These are phyloP conservation scores for Kodamaea sp. DNA, from an alignment of 1,139 yeast species.

Conservation along the genomic window DNA sequence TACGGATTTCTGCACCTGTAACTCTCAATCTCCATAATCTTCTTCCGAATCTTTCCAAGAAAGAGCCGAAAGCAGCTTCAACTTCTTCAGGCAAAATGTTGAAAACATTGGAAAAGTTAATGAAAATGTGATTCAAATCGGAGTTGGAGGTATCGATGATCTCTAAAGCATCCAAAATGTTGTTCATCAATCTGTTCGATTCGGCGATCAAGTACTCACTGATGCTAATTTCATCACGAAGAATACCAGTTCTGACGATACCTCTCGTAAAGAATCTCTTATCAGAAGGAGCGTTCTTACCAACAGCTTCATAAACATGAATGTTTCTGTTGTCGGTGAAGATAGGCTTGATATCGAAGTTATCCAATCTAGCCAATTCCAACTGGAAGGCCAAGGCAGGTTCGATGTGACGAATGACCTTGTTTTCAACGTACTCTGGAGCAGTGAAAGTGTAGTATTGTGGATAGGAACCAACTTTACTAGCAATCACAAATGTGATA, in stretches of 20 bases:
- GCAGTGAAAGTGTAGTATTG: conserved; percentile 95
- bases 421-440: conserved; percentile 78
- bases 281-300: conserved; percentile 91
- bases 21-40: conserved; percentile 95
- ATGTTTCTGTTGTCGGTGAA: conserved; percentile 96
- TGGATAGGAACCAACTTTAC: conserved; percentile 84
- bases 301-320: conserved; percentile 95
- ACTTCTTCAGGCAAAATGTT: conserved; percentile 93
- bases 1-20: conserved; percentile 96
- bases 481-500: conserved; percentile 86
- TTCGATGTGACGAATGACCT: conserved; percentile 94
- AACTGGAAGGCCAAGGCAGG: conserved; percentile 98
- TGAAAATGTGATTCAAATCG: conserved; percentile 93
- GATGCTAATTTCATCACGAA: conserved; percentile 88
- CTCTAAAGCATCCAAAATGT: conserved; percentile 91
- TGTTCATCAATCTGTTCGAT: conserved; percentile 93
- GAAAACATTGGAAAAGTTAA: conserved; percentile 93
- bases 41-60: conserved; percentile 96
- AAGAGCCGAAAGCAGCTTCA: conserved; percentile 96
- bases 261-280: conserved; percentile 96
- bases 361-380: conserved; percentile 90
- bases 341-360: conserved; percentile 91
- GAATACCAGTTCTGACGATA: conserved; percentile 92
- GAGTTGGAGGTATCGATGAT: conserved; percentile 93
- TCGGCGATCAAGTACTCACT: conserved; percentile 94